Base-by-base conservation (phyloP, 805 yeast species). In the Candida namnaoensis region DNA sequence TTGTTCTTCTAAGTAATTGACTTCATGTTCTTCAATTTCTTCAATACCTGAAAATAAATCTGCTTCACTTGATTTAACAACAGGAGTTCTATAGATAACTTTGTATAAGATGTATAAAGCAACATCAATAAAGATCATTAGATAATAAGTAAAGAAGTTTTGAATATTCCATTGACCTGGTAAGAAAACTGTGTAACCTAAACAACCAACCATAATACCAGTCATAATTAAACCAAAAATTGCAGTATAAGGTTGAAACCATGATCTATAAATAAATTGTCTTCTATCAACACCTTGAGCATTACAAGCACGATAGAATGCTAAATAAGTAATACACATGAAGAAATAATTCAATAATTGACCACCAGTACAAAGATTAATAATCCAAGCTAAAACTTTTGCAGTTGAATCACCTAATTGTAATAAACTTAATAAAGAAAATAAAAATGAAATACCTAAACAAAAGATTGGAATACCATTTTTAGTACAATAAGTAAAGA, bases 391-490 rank as follows among this genome's bases (percentile, higher is more conserved):
- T 45, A 84, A 68, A 5, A 83, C 91, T 3, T 69, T 68, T n/a
- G 77, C 72, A 32, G 88, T 69, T 25, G 71, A 62, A 38, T 70
- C 65, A 34, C 80, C 70, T 41, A 80, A 61, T 52, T 82, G 91
- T 52, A 83, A 58, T 42, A 83, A 71, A n/a, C 88, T 76, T 26
- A 84, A 57, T 39, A 80, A 62, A 0, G 88, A 78, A 71, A 85
- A 82, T 14, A 61, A 51, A 40, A 74, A 58, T 7, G 80, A 66
- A 19, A 71, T 65, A 10, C 56, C 48, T 66, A 86, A 90, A 12
- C 91, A 75, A 43, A 68, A 66, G 56, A 79, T 79, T 0, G 95
- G 95, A 12, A 82, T 84, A 5, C 95, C 95, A 25, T 61, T 60
- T 24, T 69, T 65, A 39, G 77, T 74, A 58, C 93, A 83, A 23